Evolutionary conservation across 2,329 filamentous ascomycete genomes (phyloP), one percentile per base, ranked within the genome.

Genomic region (Seiridium unicorne): DNA sequence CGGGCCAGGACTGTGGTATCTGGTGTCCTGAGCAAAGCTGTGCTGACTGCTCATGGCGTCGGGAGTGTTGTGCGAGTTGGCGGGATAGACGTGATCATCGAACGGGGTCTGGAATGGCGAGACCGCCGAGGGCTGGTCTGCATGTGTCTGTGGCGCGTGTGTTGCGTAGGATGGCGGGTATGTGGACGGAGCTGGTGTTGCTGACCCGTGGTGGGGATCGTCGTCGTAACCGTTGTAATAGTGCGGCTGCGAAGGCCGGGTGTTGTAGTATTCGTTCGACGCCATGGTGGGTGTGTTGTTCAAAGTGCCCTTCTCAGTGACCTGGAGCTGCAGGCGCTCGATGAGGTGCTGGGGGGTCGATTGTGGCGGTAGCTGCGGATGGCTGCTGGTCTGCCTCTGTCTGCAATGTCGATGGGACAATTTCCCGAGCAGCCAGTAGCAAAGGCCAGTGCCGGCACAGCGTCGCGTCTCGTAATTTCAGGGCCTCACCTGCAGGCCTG

Each of bases 21-120:
- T 74, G 26, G 84, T 83, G 66, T 89, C 85, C 64, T 82, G 81
- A 57, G 83, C 72, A 74, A 76, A 72, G 71, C 75, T 71, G 67
- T 78, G 64, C 68, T 77, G 71, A 68, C 75, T 70, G 68, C 74
- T 72, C 42, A 74, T 67, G 59, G 69, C 65, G 49, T 72, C 70
- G 46, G 34, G 32, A 18, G 55, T 35, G 48, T 60, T 53, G 10
- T 73, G 74, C 11, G 79, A 75, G 68, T 80, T 80, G 55, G 82
- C 77, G 59, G 86, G 85, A 69, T 90, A 89, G 60, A 82, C 81
- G 74, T 87, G 79, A 72, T 90, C 88, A 73, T 89, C 87, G 72
- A 90, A 90, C 59, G 87, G 84, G 53, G 83, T 84, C 58, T 86
- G 84, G 70, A 89, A 89, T 8, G 88, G 87, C 26, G 85, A 83